Percentiles rank a stretch among this genome's conserved stretches.
Conservation (phyloP, 2,329 filamentous ascomycete genomes). For the Pestalotiopsis sp. region DNA sequence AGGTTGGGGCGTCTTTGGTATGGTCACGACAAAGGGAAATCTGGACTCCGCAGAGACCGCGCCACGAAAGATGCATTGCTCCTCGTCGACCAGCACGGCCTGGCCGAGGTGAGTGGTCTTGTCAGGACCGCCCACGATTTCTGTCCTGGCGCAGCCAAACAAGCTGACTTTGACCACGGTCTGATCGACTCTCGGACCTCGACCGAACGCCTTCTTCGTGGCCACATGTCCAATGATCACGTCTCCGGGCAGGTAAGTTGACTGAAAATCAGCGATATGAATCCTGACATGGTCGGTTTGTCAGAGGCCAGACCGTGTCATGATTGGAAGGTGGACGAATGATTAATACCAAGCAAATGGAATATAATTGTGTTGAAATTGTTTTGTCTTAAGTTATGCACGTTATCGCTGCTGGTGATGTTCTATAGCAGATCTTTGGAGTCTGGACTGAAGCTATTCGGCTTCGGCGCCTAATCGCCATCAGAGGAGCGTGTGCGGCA, state of each 20-base stretch:
- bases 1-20: slow-evolving; percentile 12
- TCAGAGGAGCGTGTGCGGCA: background rate
- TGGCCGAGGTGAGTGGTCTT: slow-evolving; percentile 6
- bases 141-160: slow-evolving; percentile 14
- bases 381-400: background rate
- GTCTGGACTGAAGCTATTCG: background rate
- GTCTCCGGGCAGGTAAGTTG: slow-evolving; percentile 11
- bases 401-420: background rate
- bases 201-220: background rate
- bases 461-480: background rate
- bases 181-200: background rate
- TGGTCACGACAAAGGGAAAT: slow-evolving; percentile 12
- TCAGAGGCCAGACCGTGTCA: slow-evolving; percentile 1
- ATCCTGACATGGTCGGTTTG: background rate
- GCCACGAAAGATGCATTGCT: slow-evolving; percentile 9
- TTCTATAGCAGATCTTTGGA: background rate
- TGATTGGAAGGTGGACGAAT: too few relatives aligned
- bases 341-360: too few relatives aligned
- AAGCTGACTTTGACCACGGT: slow-evolving; percentile 8
- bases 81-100: slow-evolving; percentile 11
- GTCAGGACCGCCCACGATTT: background rate
- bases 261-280: slow-evolving; percentile 13
- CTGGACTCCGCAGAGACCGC: background rate
- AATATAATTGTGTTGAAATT: too few relatives aligned
- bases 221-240: slow-evolving; percentile 13